Conservation (phyloP, 2,329 filamentous ascomycete species). For the Stylonectria norvegica region DNA sequence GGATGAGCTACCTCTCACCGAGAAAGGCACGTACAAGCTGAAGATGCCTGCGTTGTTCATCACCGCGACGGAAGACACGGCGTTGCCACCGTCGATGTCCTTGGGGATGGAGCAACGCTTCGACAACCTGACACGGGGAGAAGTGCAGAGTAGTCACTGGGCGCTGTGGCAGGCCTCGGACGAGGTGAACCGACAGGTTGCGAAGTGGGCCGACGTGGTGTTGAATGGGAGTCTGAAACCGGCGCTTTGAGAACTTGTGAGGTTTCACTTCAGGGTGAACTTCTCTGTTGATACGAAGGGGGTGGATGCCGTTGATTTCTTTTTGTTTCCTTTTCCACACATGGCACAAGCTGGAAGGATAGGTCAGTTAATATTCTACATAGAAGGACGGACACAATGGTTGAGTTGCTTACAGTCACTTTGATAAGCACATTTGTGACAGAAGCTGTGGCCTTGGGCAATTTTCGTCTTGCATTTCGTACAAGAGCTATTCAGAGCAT, state of each 20-base stretch:
- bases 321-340: slow-evolving; percentile 60
- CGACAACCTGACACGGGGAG: slow-evolving; percentile 58
- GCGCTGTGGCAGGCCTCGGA: slow-evolving; percentile 69
- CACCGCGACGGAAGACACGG: slow-evolving; percentile 64
- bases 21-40: slow-evolving; percentile 46
- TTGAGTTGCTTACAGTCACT: slow-evolving; percentile 53
- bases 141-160: slow-evolving; percentile 77
- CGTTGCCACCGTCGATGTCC: slow-evolving; percentile 70
- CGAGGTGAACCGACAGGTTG: slow-evolving; percentile 67
- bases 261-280: slow-evolving; percentile 43
- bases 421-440: slow-evolving; percentile 61
- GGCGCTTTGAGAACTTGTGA: slow-evolving; percentile 18
- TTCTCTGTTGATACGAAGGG: slow-evolving; percentile 59
- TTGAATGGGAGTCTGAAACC: slow-evolving; percentile 26
- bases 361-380: too few species aligned
- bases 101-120: slow-evolving; percentile 67
- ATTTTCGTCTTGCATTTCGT: slow-evolving; percentile 61
- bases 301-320: slow-evolving; percentile 46
- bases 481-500: slow-evolving; percentile 48
- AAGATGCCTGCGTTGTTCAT: slow-evolving; percentile 71
- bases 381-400: too few species aligned
- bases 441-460: slow-evolving; percentile 58
- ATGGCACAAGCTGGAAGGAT: slow-evolving; percentile 53
- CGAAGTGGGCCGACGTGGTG: slow-evolving; percentile 56
- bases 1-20: slow-evolving; percentile 64